Percentiles rank a stretch among this genome's conserved stretches.
Conservation (phyloP, 2,329 filamentous ascomycete species). For the Pyricularia grisea region DNA sequence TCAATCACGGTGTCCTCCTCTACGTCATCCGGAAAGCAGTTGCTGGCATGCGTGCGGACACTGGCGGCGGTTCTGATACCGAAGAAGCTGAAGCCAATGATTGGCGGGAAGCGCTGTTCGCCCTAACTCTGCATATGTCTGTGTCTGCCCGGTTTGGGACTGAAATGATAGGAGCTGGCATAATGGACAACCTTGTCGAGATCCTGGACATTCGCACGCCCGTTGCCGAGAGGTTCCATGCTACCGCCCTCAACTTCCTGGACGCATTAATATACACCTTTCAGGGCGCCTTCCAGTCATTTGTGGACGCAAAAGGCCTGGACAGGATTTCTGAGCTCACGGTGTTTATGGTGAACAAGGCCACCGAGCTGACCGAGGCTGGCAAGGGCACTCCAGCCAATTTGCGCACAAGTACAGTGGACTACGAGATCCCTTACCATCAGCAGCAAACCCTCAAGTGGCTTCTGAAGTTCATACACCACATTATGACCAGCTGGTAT, state of each 20-base stretch:
- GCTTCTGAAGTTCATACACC: slow-evolving; percentile 91
- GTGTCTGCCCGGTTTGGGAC: slow-evolving; percentile 65
- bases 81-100: slow-evolving; percentile 65
- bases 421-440: slow-evolving; percentile 89
- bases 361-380: slow-evolving; percentile 54
- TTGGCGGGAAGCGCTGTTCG: slow-evolving; percentile 85
- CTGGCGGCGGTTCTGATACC: slow-evolving; percentile 41
- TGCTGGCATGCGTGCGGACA: slow-evolving; percentile 54
- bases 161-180: slow-evolving; percentile 78
- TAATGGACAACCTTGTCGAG: slow-evolving; percentile 85
- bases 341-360: slow-evolving; percentile 64
- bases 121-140: slow-evolving; percentile 74
- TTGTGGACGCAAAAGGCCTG: slow-evolving; percentile 75
- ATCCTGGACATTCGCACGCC: slow-evolving; percentile 74
- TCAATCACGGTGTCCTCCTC: slow-evolving; percentile 90
- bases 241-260: slow-evolving; percentile 76
- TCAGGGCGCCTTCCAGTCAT: slow-evolving; percentile 71
- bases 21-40: slow-evolving; percentile 90
- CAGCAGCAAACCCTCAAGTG: slow-evolving; percentile 90
- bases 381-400: slow-evolving; percentile 63
- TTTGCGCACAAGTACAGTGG: slow-evolving; percentile 69
- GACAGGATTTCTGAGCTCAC: slow-evolving; percentile 86
- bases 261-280: slow-evolving; percentile 82
- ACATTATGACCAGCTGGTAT: slow-evolving; percentile 77
- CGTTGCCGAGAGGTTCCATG: slow-evolving; percentile 75